phyloP scores from a whole-genome alignment of 2,329 filamentous ascomycete species.

The Aspergillus felis region DNA sequence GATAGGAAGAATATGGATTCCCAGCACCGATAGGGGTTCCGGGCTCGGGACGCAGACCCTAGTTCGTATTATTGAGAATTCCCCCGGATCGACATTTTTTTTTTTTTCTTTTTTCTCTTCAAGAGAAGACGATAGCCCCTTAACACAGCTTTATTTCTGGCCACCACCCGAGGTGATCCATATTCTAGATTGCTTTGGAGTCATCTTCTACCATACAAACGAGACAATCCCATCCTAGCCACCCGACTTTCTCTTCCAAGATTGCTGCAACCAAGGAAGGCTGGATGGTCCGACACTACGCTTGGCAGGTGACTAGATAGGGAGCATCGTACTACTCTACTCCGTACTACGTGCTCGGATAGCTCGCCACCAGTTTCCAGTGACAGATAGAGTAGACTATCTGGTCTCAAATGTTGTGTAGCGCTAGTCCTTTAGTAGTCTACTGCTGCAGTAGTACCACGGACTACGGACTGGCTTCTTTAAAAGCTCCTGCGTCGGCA shows the following conservation, averaged over 20 bases:
- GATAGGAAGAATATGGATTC: not conserved
- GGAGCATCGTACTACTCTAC: not conserved
- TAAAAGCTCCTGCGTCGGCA: not conserved
- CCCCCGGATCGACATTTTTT: not conserved
- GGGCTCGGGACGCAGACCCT: not conserved
- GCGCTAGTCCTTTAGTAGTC: not conserved
- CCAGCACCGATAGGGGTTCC: not conserved
- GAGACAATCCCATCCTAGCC: not conserved
- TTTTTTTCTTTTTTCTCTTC: not conserved
- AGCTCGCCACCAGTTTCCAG: not conserved
- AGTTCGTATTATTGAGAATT: not conserved
- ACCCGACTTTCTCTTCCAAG: not conserved
- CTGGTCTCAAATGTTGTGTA: not conserved
- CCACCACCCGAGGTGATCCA: not conserved
- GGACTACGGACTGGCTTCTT: not conserved
- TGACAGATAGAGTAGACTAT: not conserved
- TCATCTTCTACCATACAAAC: not conserved
- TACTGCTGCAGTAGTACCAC: not conserved
- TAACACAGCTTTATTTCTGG: not conserved
- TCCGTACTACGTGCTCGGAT: not conserved
- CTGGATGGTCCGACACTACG: not conserved
- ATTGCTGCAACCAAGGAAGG: not conserved
- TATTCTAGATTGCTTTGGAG: not conserved
- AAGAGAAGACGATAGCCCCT: not conserved
- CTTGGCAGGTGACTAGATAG: not conserved